Base-by-base conservation (phyloP, 176 grass and related monocot species). In the Tillandsia fasciculata region DNA sequence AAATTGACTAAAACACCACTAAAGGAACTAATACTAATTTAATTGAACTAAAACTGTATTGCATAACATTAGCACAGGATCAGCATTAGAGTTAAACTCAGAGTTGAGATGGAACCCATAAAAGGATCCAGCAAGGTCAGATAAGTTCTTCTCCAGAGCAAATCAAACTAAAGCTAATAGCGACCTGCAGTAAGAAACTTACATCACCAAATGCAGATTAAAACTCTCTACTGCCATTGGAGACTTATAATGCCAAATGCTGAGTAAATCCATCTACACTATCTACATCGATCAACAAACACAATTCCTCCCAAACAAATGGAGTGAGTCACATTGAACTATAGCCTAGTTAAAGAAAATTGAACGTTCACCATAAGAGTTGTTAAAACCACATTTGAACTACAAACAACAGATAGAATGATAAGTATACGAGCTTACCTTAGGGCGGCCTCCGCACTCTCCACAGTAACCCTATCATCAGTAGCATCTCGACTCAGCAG, bases 381-480 rank as follows among this genome's bases (percentile, higher is more conserved):
- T 42, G 0, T 42, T 42, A 42, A 7, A 42, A 42, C 33, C 33
- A 42, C 33, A 42, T 42, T 42, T 42, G 6, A 42, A 42, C n/a
- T 18, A 23, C 10, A 15, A 18, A 61, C 56, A 18, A 61, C 56
- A 12, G 9, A 0, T 1, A 1, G 63, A 12, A 33, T 22, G 9
- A 50, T 48, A 65, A 28, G 17, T 14, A 13, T 49, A 24, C 23
- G 0, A 52, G 26, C 65, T 88, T 88, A 97, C 94, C 93, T 73
- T 33, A 92, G 65, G 48, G 94, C 83, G 75, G 94, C 94, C 73
- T 97, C 89, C 0, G 94, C 94, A 73, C 89, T 90, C 66, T 97
- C 89, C 0, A 97, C 72, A 0, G 94, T 97, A 72, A 97, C 86
- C 70, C 63, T 84, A 27, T 97, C 94, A 86, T 93, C 80, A 3